Conservation (phyloP, 345 rosid species). For the Lepidium didymum region DNA sequence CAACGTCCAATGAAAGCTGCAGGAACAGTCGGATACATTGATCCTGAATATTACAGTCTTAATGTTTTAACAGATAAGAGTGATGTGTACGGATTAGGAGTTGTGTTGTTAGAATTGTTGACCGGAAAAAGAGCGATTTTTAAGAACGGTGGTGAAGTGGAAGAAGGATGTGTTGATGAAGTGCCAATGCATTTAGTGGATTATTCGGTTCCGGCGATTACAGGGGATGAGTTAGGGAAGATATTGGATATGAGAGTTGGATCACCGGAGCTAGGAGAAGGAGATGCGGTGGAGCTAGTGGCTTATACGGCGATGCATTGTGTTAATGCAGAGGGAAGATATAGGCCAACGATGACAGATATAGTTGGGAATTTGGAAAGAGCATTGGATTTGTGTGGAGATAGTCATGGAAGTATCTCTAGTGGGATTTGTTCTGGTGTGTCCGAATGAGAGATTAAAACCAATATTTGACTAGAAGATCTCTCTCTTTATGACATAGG, state of each 20-base stretch:
- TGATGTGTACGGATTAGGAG: conserved; percentile 87
- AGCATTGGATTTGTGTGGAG: conserved; percentile 57
- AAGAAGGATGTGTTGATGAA: conserved; percentile 20
- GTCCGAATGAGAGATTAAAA: conserved; percentile 37
- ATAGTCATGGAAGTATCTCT: conserved; percentile 71
- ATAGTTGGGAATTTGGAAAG: conserved; percentile 65
- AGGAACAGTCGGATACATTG: conserved; percentile 88
- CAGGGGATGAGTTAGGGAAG: conserved; percentile 33
- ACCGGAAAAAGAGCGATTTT: conserved; percentile 75
- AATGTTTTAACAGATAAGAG: conserved; percentile 77
- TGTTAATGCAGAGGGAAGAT: conserved; percentile 62
- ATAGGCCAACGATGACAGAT: conserved; percentile 60
- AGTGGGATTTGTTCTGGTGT: conserved; percentile 47
- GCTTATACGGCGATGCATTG: conserved; percentile 74
- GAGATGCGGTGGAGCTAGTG: conserved; percentile 81
- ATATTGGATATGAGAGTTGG: conserved; percentile 64
- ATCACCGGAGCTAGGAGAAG: conserved; percentile 42
- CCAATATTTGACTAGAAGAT: background rate
- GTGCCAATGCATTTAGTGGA: conserved; percentile 57
- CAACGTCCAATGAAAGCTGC: conserved; percentile 57
- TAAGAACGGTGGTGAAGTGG: conserved; percentile 31
- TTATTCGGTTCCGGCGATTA: conserved; percentile 53
- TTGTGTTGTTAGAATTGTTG: conserved; percentile 66
- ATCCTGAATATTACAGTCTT: conserved; percentile 85
- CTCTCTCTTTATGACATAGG: background rate